Percentiles rank a stretch among this genome's conserved stretches.
phyloP scores from a whole-genome alignment of 345 rosid species.

The Eucalyptus leucophloia region DNA sequence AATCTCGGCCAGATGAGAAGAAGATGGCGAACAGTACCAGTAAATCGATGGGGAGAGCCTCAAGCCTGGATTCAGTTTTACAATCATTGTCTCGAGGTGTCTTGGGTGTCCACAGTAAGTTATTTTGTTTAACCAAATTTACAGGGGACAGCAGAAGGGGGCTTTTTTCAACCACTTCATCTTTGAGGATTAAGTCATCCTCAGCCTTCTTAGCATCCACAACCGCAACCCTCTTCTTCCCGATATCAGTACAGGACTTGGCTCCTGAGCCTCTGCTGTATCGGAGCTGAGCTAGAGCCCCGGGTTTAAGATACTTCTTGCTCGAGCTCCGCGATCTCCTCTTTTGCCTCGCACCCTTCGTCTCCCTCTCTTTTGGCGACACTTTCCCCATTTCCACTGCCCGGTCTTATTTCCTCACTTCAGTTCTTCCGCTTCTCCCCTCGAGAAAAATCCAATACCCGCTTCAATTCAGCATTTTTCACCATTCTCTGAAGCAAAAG shows the following conservation, averaged over 20 bases:
- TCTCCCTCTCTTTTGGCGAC: constrained; percentile 34
- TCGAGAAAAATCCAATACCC: not conserved
- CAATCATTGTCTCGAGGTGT: constrained; percentile 48
- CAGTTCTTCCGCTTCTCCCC: not conserved
- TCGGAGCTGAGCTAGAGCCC: constrained; percentile 70
- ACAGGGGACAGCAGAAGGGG: constrained; percentile 54
- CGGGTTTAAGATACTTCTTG: constrained; percentile 68
- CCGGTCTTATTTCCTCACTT: not conserved
- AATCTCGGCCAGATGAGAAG: not conserved
- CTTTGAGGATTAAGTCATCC: constrained; percentile 6
- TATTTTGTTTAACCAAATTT: constrained; percentile 27
- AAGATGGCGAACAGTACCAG: constrained; percentile 30
- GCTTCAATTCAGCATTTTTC: not conserved
- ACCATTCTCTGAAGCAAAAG: not conserved
- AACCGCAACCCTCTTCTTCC: constrained; percentile 55
- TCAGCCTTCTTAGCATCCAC: constrained; percentile 26
- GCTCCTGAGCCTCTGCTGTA: constrained; percentile 31
- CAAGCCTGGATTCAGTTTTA: constrained; percentile 59
- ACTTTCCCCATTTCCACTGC: constrained; percentile 49
- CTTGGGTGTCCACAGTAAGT: constrained; percentile 50
- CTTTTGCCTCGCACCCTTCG: constrained; percentile 31
- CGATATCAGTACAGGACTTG: constrained; percentile 64
- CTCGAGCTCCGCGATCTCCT: constrained; percentile 40
- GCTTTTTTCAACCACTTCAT: constrained; percentile 24
- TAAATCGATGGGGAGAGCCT: constrained; percentile 81